Evolutionary conservation across 129 eudicot species (phyloP).

Genomic region (Centella asiatica): DNA sequence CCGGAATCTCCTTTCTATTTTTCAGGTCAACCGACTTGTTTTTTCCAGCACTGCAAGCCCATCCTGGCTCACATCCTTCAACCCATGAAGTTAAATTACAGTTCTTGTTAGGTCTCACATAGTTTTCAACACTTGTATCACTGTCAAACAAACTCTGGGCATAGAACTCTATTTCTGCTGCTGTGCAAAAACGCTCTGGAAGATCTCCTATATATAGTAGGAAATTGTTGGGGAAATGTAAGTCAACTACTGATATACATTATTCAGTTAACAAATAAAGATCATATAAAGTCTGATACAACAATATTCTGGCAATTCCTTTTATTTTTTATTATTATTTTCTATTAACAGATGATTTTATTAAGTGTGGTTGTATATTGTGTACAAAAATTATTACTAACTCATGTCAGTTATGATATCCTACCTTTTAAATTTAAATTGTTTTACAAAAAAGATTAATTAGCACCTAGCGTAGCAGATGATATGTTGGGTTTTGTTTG

Average conservation of each 20-base stretch:
- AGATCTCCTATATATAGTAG: constrained; percentile 40
- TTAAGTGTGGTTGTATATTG: too few species aligned
- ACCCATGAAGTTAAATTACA: constrained; percentile 76
- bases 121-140: constrained; percentile 22
- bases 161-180: constrained; percentile 75
- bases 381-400: too few species aligned
- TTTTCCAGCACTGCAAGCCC: constrained; percentile 63
- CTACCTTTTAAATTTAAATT: too few species aligned
- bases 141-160: constrained; percentile 36
- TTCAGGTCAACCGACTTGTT: constrained; percentile 42
- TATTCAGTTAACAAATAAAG: not conserved
- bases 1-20: constrained; percentile 48
- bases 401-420: too few species aligned
- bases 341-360: too few species aligned
- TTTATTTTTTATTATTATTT: too few species aligned
- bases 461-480: too few species aligned
- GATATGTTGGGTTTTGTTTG: too few species aligned
- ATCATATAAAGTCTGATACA: not conserved
- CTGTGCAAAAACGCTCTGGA: constrained; percentile 59
- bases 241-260: not conserved
- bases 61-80: constrained; percentile 91
- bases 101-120: constrained; percentile 60
- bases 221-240: not conserved
- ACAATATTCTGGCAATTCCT: too few species aligned
- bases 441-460: too few species aligned